A percentile compares a stretch with the other conserved stretches of the same genome.
Conservation (phyloP, 345 rosid species). For the Gossypium longicalyx region DNA sequence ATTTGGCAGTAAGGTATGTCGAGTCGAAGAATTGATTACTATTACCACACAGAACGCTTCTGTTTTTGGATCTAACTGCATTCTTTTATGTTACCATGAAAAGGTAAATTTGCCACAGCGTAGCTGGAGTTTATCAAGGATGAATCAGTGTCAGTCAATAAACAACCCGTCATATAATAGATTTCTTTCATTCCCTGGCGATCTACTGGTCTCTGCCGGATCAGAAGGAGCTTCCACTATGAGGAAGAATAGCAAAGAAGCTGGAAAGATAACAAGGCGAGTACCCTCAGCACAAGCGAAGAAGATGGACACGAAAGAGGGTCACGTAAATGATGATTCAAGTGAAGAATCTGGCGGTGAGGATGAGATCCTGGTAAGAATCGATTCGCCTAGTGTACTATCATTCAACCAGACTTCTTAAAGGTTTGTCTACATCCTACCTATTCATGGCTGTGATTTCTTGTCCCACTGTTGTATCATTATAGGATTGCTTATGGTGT, state of each 20-base stretch:
- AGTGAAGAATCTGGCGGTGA: conserved; percentile 64
- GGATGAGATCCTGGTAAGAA: conserved; percentile 55
- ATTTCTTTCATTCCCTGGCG: conserved; percentile 27
- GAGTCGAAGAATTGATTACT: background rate
- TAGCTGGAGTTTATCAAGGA: conserved; percentile 34
- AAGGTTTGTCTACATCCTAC: conserved; percentile 13
- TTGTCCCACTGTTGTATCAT: background rate
- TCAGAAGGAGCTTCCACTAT: conserved; percentile 52
- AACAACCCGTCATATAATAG: conserved; percentile 37
- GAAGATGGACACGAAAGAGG: background rate
- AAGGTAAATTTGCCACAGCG: conserved; percentile 49
- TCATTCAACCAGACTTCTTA: conserved; percentile 48
- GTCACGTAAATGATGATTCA: conserved; percentile 25
- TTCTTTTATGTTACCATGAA: background rate
- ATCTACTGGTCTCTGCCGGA: conserved; percentile 36
- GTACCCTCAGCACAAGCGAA: conserved; percentile 36
- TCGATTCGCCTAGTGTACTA: conserved; percentile 76
- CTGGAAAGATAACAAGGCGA: conserved; percentile 17
- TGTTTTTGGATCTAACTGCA: conserved; percentile 11
- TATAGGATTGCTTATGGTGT: background rate
- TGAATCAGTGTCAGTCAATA: conserved; percentile 28
- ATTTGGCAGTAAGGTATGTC: conserved; percentile 76
- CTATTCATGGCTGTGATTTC: background rate
- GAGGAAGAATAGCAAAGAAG: conserved; percentile 31
- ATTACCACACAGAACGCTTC: background rate